A percentile compares a stretch with the other conserved stretches of the same genome.
These are phyloP conservation scores for Sporobolomyces phaffii DNA, from an alignment of 768 basidiomycete genomes.

Conservation along the genomic window DNA sequence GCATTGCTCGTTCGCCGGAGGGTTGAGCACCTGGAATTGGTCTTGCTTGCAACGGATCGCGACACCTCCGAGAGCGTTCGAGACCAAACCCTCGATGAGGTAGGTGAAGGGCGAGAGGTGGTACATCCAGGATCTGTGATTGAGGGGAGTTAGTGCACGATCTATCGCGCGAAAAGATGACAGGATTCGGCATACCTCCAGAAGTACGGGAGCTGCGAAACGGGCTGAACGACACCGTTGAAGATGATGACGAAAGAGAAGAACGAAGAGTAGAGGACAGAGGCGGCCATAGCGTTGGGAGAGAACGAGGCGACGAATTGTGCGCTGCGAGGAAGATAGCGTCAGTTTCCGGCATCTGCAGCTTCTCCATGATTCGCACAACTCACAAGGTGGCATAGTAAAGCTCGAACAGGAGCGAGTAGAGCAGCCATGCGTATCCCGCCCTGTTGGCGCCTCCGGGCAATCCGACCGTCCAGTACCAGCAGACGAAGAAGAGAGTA, in stretches of 20 bases:
- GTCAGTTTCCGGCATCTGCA: not conserved
- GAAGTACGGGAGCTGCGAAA: conserved; percentile 52
- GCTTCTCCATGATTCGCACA: not conserved
- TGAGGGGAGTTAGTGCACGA: too few relatives aligned
- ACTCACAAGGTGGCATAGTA: conserved; percentile 42
- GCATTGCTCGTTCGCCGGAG: conserved; percentile 38
- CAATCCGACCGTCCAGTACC: conserved; percentile 57
- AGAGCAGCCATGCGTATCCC: conserved; percentile 58
- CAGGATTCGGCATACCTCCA: too few relatives aligned
- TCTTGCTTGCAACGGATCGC: conserved; percentile 20
- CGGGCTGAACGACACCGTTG: conserved; percentile 66
- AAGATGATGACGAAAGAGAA: conserved; percentile 54
- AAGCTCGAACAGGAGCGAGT: conserved; percentile 53
- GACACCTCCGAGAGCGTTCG: conserved; percentile 32
- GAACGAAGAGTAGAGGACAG: conserved; percentile 46
- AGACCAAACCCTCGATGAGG: conserved; percentile 53
- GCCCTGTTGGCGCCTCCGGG: conserved; percentile 48
- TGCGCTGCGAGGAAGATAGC: conserved; percentile 39
- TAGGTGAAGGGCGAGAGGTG: conserved; percentile 27
- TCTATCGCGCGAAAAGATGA: too few relatives aligned
- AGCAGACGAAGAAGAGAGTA: conserved; percentile 54
- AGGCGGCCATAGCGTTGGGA: conserved; percentile 59
- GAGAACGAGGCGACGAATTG: conserved; percentile 61
- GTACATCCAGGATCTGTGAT: not conserved
- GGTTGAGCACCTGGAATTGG: conserved; percentile 35